Base-by-base conservation (phyloP, 2,329 filamentous ascomycete genomes). In the Paecilomyces sp. region DNA sequence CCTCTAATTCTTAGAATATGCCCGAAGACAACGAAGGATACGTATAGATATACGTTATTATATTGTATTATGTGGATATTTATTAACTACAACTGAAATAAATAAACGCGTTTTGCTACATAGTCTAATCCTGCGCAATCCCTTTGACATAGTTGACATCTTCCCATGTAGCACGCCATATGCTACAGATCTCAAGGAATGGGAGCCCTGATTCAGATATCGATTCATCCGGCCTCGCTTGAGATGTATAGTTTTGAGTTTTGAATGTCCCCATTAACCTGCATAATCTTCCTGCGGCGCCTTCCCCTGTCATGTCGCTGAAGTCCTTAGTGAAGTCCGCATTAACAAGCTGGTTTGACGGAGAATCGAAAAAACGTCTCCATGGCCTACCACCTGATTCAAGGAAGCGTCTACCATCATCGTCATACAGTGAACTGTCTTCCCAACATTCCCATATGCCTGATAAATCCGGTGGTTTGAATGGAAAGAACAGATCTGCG, bases 401-500 rank as follows among this genome's bases (percentile, higher is more conserved):
- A 24, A 52, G 41, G 24, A 31, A 28, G 15, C 22, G 15, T 28
- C 31, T 33, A 18, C 31, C 56, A 30, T 31, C 41, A 0, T 53
- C 41, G 18, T 55, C 28, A 31, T 31, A 55, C 9, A 55, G 30
- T 24, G 54, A 15, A 18, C 25, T 47, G 11, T 3, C 18, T 50
- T 28, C 56, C 41, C 34, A 36, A 24, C 41, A 51, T 47, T 47
- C 55, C 63, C 63, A 63, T 50, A 57, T 36, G 7, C 63, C 63
- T 8, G 31, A 15, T 13, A 63, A 30, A 36, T 59, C 58, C 13
- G 61, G 58, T n/a, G 36, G 54, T 15, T 47, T 36, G 8, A 54
- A 52, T 5, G 61, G 63, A 53, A 57, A 60, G 31, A 62, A 63
- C 18, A 63, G 28, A 55, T 64, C 63, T 9, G 58, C 50, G 31